Conservation (phyloP, 306 rosid species). For the Acacia melanoxylon region DNA sequence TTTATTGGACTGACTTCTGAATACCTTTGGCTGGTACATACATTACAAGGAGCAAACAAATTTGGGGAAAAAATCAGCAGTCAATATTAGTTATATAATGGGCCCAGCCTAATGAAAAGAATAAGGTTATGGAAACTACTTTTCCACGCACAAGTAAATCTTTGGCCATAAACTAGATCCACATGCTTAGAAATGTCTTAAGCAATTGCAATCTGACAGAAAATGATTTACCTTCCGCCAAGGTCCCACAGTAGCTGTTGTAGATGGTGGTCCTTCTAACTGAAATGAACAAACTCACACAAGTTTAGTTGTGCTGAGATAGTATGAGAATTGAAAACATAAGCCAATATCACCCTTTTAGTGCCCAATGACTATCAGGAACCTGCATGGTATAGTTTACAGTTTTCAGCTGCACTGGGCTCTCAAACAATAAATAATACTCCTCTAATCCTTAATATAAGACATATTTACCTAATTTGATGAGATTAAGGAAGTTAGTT, state of each 20-base stretch:
- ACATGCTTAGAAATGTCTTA: conserved; percentile 1
- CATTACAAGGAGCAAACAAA: neutral
- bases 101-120: neutral
- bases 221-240: conserved; percentile 85
- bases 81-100: neutral
- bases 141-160: neutral
- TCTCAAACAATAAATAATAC: conserved; percentile 3
- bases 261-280: conserved; percentile 82
- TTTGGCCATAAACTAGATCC: conserved; percentile 21
- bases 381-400: neutral
- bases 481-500: no score
- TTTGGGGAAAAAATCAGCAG: neutral
- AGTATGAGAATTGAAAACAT: conserved; percentile 18
- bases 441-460: no score
- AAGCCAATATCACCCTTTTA: neutral
- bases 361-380: conserved; percentile 15
- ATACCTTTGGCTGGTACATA: neutral
- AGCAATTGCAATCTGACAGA: conserved; percentile 20
- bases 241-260: conserved; percentile 84
- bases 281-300: conserved; percentile 33
- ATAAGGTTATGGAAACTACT: neutral
- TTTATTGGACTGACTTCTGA: conserved; percentile 9
- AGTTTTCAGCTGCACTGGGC: conserved; percentile 9
- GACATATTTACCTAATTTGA: no score
- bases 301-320: conserved; percentile 23